Evolutionary conservation across 495 filamentous ascomycete species (phyloP), one percentile per base, ranked within the genome.

Genomic region (Rhypophila decipiens): DNA sequence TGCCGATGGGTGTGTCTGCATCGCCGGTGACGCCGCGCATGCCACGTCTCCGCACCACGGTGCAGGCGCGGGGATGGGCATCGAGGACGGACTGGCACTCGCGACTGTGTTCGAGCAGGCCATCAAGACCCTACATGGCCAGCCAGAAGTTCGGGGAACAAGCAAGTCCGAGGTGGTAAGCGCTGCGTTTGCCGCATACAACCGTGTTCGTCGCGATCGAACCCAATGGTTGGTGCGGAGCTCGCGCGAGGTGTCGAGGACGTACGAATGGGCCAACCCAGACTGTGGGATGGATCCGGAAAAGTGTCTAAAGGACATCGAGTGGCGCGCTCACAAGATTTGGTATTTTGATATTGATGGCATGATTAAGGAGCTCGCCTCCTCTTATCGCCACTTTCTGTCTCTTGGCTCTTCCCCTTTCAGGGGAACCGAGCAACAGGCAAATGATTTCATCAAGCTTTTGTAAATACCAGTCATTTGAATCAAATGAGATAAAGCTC

Each of bases 11-110:
- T 36, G 56, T 0, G 38, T 68, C 3, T 64, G 59, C 38, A 27
- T 74, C 3, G 61, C 50, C 2, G 71, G 71, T 0, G 71, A 74
- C 42, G 65, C 71, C 7, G 71, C 71, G 0, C 72, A 75, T 46
- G 72, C 68, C 11, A 51, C 58, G 4, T 58, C 47, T n/a, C 70
- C 70, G 20, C 59, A 65, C 43, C 65, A 68, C n/a, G 70, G 72
- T 15, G 64, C 58, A 1, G 69, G 72, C 0, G 72, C 70, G 0
- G 57, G 70, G 39, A 61, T 53, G 22, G 66, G 66, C 1, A 51
- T 70, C 11, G 68, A 71, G 42, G 68, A 71, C 37, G 66, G 60
- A 4, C 43, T 66, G n/a, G 58, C 55, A n/a, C 47, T 65, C 5
- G 39, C 40, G 10, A n/a, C n/a, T n/a, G n/a, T n/a, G n/a, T n/a